Percentiles rank a stretch among this genome's conserved stretches.
These are phyloP conservation scores for Lecanicillium sp. DNA, from an alignment of 2,329 filamentous ascomycete genomes.

Conservation along the genomic window DNA sequence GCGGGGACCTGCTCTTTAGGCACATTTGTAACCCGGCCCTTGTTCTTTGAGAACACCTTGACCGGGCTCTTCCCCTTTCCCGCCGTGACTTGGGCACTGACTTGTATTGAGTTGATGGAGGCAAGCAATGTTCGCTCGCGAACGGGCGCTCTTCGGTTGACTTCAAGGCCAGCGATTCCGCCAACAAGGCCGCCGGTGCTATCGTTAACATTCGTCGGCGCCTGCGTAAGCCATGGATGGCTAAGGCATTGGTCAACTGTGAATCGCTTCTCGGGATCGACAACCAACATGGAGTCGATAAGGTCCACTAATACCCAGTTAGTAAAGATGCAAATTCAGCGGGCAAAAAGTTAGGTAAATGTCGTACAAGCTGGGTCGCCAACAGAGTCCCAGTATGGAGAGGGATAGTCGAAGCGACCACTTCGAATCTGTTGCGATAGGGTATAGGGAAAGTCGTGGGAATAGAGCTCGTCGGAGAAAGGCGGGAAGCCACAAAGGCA, in stretches of 20 bases:
- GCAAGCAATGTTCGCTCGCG: slow-evolving; percentile 82
- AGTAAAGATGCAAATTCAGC: background rate
- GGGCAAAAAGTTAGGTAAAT: background rate
- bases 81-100: slow-evolving; percentile 45
- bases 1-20: slow-evolving; percentile 58
- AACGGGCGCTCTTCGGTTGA: slow-evolving; percentile 69
- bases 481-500: slow-evolving; percentile 95
- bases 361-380: slow-evolving; percentile 56
- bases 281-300: slow-evolving; percentile 90
- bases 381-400: slow-evolving; percentile 72
- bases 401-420: slow-evolving; percentile 88
- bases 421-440: slow-evolving; percentile 84
- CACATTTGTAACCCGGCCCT: slow-evolving; percentile 26
- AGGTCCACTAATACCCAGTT: slow-evolving; percentile 54
- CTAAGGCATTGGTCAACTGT: slow-evolving; percentile 84
- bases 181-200: slow-evolving; percentile 89
- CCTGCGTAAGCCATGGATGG: slow-evolving; percentile 80
- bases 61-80: slow-evolving; percentile 50
- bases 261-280: slow-evolving; percentile 74
- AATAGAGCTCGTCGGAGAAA: slow-evolving; percentile 89
- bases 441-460: slow-evolving; percentile 72
- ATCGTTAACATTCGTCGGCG: slow-evolving; percentile 56
- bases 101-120: slow-evolving; percentile 65
- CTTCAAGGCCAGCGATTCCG: slow-evolving; percentile 74
- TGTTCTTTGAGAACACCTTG: slow-evolving; percentile 70